These are phyloP conservation scores for Inonotus hispidus DNA, from an alignment of 1,284 basidiomycete species.

Conservation along the genomic window DNA sequence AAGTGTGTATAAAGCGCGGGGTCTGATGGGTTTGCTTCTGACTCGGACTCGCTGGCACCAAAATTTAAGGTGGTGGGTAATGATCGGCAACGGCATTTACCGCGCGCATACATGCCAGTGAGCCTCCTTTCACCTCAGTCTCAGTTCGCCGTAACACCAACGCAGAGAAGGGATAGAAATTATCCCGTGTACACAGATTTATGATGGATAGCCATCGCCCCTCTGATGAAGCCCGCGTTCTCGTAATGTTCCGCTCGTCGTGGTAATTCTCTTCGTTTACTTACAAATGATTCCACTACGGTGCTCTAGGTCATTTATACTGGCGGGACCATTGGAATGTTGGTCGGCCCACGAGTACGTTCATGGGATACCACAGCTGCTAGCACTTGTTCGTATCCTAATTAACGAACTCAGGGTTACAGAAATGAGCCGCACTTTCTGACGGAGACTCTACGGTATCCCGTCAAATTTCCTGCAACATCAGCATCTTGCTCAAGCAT, in stretches of 20 bases:
- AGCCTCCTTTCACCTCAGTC: neutral
- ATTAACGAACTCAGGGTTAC: conserved; percentile 49
- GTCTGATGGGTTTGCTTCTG: neutral
- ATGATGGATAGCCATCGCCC: conserved; percentile 21
- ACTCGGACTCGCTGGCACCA: conserved; percentile 8
- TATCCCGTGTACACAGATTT: neutral
- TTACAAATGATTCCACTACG: conserved; percentile 17
- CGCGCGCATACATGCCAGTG: neutral
- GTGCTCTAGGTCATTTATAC: conserved; percentile 57
- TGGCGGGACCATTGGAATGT: conserved; percentile 87
- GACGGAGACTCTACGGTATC: conserved; percentile 62
- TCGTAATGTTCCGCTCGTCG: conserved; percentile 27
- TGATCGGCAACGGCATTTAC: neutral
- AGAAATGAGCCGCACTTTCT: conserved; percentile 86
- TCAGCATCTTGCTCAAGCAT: neutral
- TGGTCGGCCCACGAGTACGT: conserved; percentile 46
- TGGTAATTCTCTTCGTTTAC: neutral
- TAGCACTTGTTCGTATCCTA: neutral
- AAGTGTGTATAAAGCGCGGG: neutral
- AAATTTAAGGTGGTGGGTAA: conserved; percentile 18
- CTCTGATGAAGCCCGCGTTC: conserved; percentile 70
- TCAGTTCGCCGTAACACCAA: neutral
- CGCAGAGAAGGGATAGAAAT: neutral
- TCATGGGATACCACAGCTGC: conserved; percentile 19
- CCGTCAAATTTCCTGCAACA: neutral